Base-by-base conservation (phyloP, 1,284 basidiomycete genomes). In the Ganoderma multipileum region DNA sequence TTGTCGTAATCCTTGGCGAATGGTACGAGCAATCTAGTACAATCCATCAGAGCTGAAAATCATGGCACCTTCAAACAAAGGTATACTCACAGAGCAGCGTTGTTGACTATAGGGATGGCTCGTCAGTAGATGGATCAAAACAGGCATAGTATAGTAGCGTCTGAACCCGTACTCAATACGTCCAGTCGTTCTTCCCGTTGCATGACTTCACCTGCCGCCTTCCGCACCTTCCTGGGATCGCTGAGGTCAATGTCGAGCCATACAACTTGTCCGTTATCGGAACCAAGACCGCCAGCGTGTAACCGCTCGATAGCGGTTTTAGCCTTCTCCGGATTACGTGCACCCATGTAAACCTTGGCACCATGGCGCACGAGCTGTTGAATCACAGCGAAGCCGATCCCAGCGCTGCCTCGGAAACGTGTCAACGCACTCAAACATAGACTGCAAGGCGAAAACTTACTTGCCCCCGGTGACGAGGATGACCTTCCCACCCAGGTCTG, bases 191-290 rank as follows among this genome's bases (percentile, higher is more conserved):
- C 47, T 26, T 52, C 47, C 26, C 47, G 47, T 28, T 66, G 69
- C 76, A 86, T 71, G 67, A 89, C 85, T 23, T 80, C 81, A 66
- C 84, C 81, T 0, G 84, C 88, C 1, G 85, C 74, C 26, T 76
- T 73, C 71, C 83, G 85, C 7, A 83, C 83, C 8, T 79, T 74
- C 36, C 78, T 75, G 3, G 85, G 83, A 57, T 84, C 82, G 41
- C 76, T 71, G 59, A 89, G 76, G 71, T 90, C 86, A 14, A 87
- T 79, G 18, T 82, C 73, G 18, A 86, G 74, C 78, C 81, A 87
- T 1, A 82, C 69, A n/a, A 89, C 75, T 62, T 83, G 72, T 3
- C 85, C 82, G 20, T 78, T 77, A 2, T 52, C 23, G 4, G 47
- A 14, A 16, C 23, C 23, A 26, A 52, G 12, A 26, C 47, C 11